Conservation (phyloP, 345 rosid genomes). For the Eucalyptus regnans region DNA sequence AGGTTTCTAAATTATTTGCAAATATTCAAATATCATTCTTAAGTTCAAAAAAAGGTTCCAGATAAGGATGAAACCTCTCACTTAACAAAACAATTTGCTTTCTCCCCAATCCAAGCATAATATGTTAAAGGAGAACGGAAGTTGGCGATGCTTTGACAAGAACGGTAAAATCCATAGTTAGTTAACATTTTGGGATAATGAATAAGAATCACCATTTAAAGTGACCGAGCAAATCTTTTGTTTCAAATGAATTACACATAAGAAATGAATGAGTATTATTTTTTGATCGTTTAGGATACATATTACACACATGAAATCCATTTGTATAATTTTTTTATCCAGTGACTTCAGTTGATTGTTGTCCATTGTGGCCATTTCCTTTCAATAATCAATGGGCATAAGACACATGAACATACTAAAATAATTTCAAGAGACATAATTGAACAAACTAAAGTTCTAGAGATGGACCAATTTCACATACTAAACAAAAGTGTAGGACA, state of each 20-base stretch:
- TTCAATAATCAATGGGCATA: background rate
- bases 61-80: background rate
- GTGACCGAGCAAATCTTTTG: background rate
- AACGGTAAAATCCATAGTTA: background rate
- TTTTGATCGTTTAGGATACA: fast-evolving
- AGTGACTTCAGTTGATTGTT: background rate
- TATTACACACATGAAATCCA: too few relatives aligned
- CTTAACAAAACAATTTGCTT: background rate
- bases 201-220: background rate
- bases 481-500: background rate
- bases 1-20: background rate
- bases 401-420: background rate
- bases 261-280: background rate
- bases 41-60: too few relatives aligned
- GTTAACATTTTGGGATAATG: background rate
- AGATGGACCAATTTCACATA: background rate
- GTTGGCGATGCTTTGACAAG: background rate
- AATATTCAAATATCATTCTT: background rate
- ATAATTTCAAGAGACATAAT: background rate
- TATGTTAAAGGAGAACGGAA: background rate
- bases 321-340: too few relatives aligned
- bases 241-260: background rate
- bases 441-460: background rate
- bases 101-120: background rate
- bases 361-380: background rate